Evolutionary conservation across 495 filamentous ascomycete species (phyloP).

Genomic region (Penicillium pancosmium): DNA sequence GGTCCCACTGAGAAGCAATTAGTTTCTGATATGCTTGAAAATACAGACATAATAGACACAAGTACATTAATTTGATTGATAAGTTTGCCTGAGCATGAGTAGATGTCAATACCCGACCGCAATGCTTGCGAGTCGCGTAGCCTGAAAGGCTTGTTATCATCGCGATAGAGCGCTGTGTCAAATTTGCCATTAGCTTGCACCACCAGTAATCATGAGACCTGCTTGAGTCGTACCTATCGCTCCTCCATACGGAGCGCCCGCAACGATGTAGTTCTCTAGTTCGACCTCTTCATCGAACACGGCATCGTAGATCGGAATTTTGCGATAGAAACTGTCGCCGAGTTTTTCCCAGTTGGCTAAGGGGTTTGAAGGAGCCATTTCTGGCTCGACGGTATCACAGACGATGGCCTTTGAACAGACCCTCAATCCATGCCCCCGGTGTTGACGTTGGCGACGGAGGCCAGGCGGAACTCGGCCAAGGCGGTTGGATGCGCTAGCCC

Average conservation of each 20-base stretch:
- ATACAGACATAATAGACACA: background rate
- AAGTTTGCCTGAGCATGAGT: constrained; percentile 86
- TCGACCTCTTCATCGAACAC: constrained; percentile 92
- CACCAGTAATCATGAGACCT: background rate
- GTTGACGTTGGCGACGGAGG: constrained; percentile 25
- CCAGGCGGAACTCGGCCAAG: constrained; percentile 16
- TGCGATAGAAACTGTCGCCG: constrained; percentile 91
- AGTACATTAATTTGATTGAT: constrained; percentile 69
- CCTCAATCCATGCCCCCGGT: constrained; percentile 22
- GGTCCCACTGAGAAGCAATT: constrained; percentile 73
- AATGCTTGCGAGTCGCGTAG: constrained; percentile 70
- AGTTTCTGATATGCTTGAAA: background rate
- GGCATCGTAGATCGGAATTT: constrained; percentile 85
- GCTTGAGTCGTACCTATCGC: constrained; percentile 70
- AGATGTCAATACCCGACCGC: constrained; percentile 89
- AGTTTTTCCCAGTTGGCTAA: constrained; percentile 92
- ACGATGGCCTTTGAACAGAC: constrained; percentile 20
- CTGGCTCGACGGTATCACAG: constrained; percentile 9
- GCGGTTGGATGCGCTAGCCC: constrained; percentile 19
- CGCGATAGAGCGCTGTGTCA: constrained; percentile 76
- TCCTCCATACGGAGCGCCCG: constrained; percentile 91
- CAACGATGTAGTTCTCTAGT: constrained; percentile 91
- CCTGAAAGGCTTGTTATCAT: constrained; percentile 80
- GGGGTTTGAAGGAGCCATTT: constrained; percentile 59
- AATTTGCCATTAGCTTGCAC: constrained; percentile 3